These are phyloP conservation scores for Talaromyces sp. DNA, from an alignment of 2,329 filamentous ascomycete species.

Conservation along the genomic window DNA sequence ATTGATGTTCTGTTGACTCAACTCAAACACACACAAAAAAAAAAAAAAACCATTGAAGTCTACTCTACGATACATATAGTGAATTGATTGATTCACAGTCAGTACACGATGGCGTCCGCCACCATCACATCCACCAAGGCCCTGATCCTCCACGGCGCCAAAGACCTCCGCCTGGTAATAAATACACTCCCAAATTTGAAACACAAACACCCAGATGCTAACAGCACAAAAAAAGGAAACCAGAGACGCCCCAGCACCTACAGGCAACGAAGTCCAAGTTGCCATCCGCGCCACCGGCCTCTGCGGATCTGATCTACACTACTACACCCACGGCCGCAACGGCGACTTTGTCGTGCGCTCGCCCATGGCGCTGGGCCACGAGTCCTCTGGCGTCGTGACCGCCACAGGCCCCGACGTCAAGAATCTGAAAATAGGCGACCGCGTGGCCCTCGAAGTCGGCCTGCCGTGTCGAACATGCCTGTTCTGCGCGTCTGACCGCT, in stretches of 20 bases:
- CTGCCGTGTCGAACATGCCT: conserved; percentile 67
- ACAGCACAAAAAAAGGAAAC: conserved; percentile 43
- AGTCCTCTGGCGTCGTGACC: conserved; percentile 74
- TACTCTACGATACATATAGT: too few species aligned
- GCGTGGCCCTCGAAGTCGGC: conserved; percentile 89
- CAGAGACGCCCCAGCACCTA: conserved; percentile 43
- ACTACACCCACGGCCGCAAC: conserved; percentile 82
- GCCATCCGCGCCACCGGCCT: conserved; percentile 62
- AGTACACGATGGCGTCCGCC: conserved; percentile 15
- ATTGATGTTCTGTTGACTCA: neutral
- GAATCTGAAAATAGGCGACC: conserved; percentile 65
- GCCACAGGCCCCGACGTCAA: conserved; percentile 61
- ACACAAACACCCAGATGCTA: neutral
- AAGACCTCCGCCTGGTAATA: conserved; percentile 54
- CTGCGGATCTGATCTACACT: conserved; percentile 71
- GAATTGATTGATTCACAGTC: neutral
- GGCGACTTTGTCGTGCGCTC: conserved; percentile 77
- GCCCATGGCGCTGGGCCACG: conserved; percentile 74
- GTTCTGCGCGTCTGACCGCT: conserved; percentile 51
- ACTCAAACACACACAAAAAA: neutral
- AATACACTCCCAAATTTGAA: neutral
- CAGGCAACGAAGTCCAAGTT: conserved; percentile 56
- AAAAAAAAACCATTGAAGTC: too few species aligned
- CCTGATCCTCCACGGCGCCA: conserved; percentile 56
- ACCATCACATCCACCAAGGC: conserved; percentile 21